Evolutionary conservation across 495 filamentous ascomycete species (phyloP).

Genomic region (Aspergillus campestris): DNA sequence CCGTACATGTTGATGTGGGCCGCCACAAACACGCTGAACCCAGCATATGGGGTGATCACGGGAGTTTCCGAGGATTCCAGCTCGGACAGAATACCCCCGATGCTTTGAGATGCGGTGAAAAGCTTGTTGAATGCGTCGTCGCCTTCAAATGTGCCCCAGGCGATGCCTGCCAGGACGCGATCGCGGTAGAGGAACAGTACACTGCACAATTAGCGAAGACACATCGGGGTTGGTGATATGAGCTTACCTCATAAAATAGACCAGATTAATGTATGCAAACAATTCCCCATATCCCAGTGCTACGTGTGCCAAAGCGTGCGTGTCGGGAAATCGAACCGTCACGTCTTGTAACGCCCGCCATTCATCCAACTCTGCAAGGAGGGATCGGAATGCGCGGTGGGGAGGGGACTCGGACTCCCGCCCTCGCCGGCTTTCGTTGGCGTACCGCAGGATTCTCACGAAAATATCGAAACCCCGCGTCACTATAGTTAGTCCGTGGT

Average conservation of each 20-base stretch:
- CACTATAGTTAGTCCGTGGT: conserved; percentile 31
- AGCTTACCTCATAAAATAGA: conserved; percentile 37
- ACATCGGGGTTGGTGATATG: not conserved
- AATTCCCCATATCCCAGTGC: conserved; percentile 35
- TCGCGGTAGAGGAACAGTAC: conserved; percentile 37
- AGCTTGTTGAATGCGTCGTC: conserved; percentile 26
- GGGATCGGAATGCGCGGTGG: conserved; percentile 21
- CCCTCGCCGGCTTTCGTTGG: conserved; percentile 33
- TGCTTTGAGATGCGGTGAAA: conserved; percentile 32
- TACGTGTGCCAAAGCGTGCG: conserved; percentile 33
- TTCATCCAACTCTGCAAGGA: conserved; percentile 34
- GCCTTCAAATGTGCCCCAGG: not conserved
- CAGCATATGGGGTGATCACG: conserved; percentile 37
- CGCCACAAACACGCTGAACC: conserved; percentile 38
- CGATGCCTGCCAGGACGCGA: conserved; percentile 16
- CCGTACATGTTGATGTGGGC: conserved; percentile 42
- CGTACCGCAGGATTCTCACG: conserved; percentile 35
- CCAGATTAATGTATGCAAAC: conserved; percentile 38
- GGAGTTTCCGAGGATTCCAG: conserved; percentile 29
- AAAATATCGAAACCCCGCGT: conserved; percentile 39
- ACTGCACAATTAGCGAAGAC: conserved; percentile 8
- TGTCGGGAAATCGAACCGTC: conserved; percentile 31
- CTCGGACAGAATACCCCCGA: conserved; percentile 26
- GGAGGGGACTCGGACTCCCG: conserved; percentile 16
- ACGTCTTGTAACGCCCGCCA: conserved; percentile 34